Conservation (phyloP, 2,329 filamentous ascomycete species). For the Penicillium griseofulvum region DNA sequence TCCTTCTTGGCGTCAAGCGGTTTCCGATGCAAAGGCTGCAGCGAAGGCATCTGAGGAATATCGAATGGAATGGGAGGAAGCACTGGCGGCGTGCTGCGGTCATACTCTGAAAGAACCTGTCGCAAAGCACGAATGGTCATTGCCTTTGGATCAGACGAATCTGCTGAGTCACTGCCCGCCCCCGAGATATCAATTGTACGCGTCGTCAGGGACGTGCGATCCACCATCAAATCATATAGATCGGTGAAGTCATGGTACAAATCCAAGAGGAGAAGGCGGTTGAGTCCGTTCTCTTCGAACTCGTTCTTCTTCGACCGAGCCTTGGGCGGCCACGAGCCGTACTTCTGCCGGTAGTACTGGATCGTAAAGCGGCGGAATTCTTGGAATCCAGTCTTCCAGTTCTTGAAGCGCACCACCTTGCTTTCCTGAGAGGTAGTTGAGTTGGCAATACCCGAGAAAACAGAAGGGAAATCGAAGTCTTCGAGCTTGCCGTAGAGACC, state of each 20-base stretch:
- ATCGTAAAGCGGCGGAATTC: conserved; percentile 72
- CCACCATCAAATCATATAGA: conserved; percentile 84
- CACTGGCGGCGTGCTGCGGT: conserved; percentile 83
- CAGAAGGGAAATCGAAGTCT: conserved; percentile 84
- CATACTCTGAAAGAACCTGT: conserved; percentile 80
- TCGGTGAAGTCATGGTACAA: conserved; percentile 83
- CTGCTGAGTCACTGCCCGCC: conserved; percentile 45
- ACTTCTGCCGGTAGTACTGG: conserved; percentile 65
- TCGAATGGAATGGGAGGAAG: conserved; percentile 91
- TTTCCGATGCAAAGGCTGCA: conserved; percentile 64
- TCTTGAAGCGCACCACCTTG: conserved; percentile 75
- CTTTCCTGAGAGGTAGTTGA: conserved; percentile 76
- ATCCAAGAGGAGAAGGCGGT: conserved; percentile 75
- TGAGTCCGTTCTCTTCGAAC: conserved; percentile 81
- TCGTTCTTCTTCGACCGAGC: conserved; percentile 88
- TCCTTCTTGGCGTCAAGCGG: conserved; percentile 71
- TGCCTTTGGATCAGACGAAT: conserved; percentile 49
- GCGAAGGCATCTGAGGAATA: conserved; percentile 70
- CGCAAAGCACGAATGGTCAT: conserved; percentile 69
- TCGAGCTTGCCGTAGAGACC: conserved; percentile 71
- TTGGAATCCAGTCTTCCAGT: conserved; percentile 73
- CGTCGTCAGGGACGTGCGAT: conserved; percentile 74
- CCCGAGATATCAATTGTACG: conserved; percentile 69
- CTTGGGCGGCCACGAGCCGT: conserved; percentile 85
- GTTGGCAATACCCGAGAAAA: conserved; percentile 84